These are phyloP conservation scores for Penicillium canescens DNA, from an alignment of 495 filamentous ascomycete species.

Conservation along the genomic window DNA sequence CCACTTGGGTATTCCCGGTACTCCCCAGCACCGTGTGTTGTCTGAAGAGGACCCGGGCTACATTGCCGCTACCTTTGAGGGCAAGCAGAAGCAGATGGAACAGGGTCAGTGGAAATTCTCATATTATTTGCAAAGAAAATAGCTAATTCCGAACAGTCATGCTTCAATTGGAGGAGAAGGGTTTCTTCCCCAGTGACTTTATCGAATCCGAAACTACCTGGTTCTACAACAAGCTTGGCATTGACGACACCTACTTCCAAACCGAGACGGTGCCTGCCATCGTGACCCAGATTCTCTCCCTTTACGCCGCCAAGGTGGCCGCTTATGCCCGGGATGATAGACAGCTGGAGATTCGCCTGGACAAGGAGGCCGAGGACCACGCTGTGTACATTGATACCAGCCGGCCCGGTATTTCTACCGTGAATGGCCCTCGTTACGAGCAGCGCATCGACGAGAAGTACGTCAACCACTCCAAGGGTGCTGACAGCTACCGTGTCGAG, in stretches of 20 bases:
- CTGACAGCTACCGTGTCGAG: conserved; percentile 84
- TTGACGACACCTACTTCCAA: conserved; percentile 99
- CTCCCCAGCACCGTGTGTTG: conserved; percentile 62
- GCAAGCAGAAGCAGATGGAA: conserved; percentile 92
- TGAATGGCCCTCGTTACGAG: conserved; percentile 84
- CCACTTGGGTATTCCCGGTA: conserved; percentile 75
- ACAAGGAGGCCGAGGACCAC: conserved; percentile 93
- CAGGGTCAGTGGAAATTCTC: conserved; percentile 56
- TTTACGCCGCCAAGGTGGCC: conserved; percentile 96
- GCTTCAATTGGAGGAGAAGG: conserved; percentile 72
- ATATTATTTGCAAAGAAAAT: background rate
- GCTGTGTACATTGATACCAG: conserved; percentile 99
- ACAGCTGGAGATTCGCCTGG: conserved; percentile 86
- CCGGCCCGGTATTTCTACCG: conserved; percentile 73
- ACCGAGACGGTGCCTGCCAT: conserved; percentile 86
- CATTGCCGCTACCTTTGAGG: conserved; percentile 91
- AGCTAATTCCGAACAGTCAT: conserved; percentile 52
- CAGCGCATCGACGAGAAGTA: conserved; percentile 94
- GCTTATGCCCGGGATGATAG: conserved; percentile 93
- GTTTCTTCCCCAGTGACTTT: conserved; percentile 83
- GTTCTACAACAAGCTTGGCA: conserved; percentile 97
- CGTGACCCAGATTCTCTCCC: conserved; percentile 88
- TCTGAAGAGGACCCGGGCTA: conserved; percentile 94
- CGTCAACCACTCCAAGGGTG: conserved; percentile 66
- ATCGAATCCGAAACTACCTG: conserved; percentile 83